These are phyloP conservation scores for Suillus luteus DNA, from an alignment of 768 basidiomycete species.

Conservation along the genomic window DNA sequence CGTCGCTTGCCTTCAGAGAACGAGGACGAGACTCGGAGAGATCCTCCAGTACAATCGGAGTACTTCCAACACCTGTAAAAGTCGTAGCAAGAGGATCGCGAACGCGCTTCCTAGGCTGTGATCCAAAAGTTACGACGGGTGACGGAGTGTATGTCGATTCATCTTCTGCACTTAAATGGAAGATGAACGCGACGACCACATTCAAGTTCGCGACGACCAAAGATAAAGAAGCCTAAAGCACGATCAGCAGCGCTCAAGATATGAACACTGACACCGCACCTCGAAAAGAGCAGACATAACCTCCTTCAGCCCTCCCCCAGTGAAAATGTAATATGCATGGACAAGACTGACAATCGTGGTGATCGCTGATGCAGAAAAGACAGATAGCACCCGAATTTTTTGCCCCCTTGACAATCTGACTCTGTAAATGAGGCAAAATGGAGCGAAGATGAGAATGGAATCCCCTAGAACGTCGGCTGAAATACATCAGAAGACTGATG, in stretches of 20 bases:
- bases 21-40: neutral
- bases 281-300: neutral
- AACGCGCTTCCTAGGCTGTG: neutral
- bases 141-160: neutral
- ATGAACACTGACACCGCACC: neutral
- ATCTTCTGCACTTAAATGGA: neutral
- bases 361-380: slow-evolving; percentile 57
- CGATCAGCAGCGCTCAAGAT: neutral
- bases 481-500: neutral
- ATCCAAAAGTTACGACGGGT: neutral
- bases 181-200: neutral
- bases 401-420: slow-evolving; percentile 42
- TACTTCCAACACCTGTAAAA: neutral
- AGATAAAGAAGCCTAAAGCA: neutral
- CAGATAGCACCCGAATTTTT: slow-evolving; percentile 40
- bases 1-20: neutral
- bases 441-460: slow-evolving; percentile 45
- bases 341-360: slow-evolving; percentile 48
- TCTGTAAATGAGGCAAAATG: slow-evolving; percentile 45
- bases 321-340: slow-evolving; percentile 40
- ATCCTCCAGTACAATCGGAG: neutral
- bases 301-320: neutral
- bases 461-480: slow-evolving; percentile 53
- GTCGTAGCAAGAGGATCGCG: neutral
- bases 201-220: neutral